A percentile compares a stretch with the other conserved stretches of the same genome.
Evolutionary conservation across 2,329 filamentous ascomycete genomes (phyloP).

Genomic region (Huntiella bhutanensis): DNA sequence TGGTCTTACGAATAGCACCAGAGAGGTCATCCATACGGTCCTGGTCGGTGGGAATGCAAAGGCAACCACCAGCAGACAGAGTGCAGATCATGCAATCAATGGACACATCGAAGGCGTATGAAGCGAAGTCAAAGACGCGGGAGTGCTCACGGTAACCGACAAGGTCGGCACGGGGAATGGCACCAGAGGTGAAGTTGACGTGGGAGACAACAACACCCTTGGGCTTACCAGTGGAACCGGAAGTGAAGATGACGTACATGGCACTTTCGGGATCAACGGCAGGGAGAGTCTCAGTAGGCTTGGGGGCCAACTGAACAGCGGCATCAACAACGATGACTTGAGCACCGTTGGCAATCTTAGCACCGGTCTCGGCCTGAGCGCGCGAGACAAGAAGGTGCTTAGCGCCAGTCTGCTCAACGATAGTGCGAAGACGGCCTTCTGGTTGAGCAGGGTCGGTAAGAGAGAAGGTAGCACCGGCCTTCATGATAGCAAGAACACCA

Average conservation of each 20-base stretch:
- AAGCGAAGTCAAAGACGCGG: constrained; percentile 28
- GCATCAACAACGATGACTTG: constrained; percentile 7
- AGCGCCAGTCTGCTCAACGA: constrained; percentile 25
- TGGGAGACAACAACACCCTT: constrained; percentile 40
- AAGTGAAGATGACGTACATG: constrained; percentile 44
- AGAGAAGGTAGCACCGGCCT: constrained; percentile 28
- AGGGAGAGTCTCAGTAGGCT: constrained; percentile 15
- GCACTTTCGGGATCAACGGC: constrained; percentile 24
- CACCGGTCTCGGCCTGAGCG: constrained; percentile 21
- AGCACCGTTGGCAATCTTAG: constrained; percentile 17
- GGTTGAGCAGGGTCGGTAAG: constrained; percentile 29
- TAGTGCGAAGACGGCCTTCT: constrained; percentile 24
- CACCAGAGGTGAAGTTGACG: constrained; percentile 27
- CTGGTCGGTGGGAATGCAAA: constrained; percentile 35
- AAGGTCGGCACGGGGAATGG: constrained; percentile 23
- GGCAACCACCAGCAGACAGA: constrained; percentile 28
- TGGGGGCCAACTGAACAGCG: background rate
- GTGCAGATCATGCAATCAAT: constrained; percentile 36
- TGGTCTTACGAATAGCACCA: constrained; percentile 24
- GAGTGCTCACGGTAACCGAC: constrained; percentile 25
- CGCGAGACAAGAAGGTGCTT: constrained; percentile 23
- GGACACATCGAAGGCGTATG: constrained; percentile 36
- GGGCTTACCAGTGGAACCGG: constrained; percentile 43
- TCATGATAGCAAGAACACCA: constrained; percentile 28
- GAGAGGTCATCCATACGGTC: constrained; percentile 32